Base-by-base conservation (phyloP, 179 eudicot species). In the Gypsophila paniculata region DNA sequence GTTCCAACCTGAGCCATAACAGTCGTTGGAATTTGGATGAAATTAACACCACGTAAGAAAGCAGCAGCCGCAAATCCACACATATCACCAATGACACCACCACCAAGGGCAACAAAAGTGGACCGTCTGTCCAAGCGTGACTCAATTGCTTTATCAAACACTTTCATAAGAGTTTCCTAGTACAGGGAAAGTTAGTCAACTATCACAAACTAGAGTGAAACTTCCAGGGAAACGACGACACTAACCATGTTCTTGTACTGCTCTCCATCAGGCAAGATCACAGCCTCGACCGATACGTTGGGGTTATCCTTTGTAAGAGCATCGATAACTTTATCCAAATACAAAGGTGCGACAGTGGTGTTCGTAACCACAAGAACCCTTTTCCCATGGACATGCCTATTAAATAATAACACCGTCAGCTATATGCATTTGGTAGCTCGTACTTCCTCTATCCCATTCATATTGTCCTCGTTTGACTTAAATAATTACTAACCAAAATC, bases 61-160 rank as follows among this genome's bases (percentile, higher is more conserved):
- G 97, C 79, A 25, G 99, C 95, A 58, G 99, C 97, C 36, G 99
- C 99, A 87, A 74, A 92, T 44, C 99, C 99, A 75, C 99, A 95
- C 99, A 94, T 94, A 74, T 95, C 99, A 11, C 99, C 99, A 15
- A 95, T 90, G 70, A 95, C 99, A 18, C 99, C 99, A 65, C 99
- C 97, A 73, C 99, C 97, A 69, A 95, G 97, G 60, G 99, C 98
- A 75, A 95, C 86, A 79, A 95, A 95, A 58, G 99, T 95, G 71
- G 90, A 82, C 1, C 91, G 91, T 65, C 99, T 77, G 71, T 94
- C 99, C 81, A 94, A 77, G 68, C 97, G 84, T 66, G 99, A 86
- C 84, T 87, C 99, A 14, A 95, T 95, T 21, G 99, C 99, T 81
- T 90, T 92, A 78, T 95, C 99, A 77, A 92, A 92, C 5, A 95